phyloP scores from a whole-genome alignment of 1,139 yeast species.

The Magnusiomyces ingens region DNA sequence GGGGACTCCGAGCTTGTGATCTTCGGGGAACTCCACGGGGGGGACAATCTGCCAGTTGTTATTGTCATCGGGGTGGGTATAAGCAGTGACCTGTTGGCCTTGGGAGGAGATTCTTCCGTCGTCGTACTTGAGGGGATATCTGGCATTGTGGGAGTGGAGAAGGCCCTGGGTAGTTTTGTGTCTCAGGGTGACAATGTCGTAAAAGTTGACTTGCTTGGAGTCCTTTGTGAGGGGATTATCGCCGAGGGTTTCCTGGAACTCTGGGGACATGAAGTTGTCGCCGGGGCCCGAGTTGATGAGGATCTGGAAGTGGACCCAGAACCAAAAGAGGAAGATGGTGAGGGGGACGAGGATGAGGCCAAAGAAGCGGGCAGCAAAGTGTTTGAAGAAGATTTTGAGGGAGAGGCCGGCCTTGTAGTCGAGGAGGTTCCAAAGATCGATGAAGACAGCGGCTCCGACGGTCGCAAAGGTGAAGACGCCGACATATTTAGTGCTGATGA shows the following conservation, averaged over 20 bases:
- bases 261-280: conserved; percentile 85
- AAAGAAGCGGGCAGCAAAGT: conserved; percentile 69
- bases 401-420: conserved; percentile 68
- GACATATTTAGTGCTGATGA: conserved; percentile 87
- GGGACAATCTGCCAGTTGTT: conserved; percentile 90
- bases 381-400: conserved; percentile 51
- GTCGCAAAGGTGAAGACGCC: conserved; percentile 88
- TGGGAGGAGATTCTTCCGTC: conserved; percentile 95
- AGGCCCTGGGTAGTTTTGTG: conserved; percentile 71
- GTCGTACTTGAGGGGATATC: conserved; percentile 86
- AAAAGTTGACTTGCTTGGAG: conserved; percentile 65
- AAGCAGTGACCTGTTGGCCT: conserved; percentile 90
- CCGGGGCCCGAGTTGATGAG: conserved; percentile 91
- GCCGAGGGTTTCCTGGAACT: conserved; percentile 83
- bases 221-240: conserved; percentile 67
- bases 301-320: conserved; percentile 80
- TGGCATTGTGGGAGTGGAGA: conserved; percentile 69
- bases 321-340: conserved; percentile 81
- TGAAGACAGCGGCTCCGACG: conserved; percentile 75
- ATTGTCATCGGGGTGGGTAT: conserved; percentile 49
- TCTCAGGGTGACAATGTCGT: conserved; percentile 67
- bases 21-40: conserved; percentile 39
- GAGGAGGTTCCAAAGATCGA: conserved; percentile 81
- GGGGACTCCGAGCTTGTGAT: conserved; percentile 39
- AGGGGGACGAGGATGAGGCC: conserved; percentile 77